Evolutionary conservation across 257 asterid species (phyloP).

Genomic region (Euphrasia confusa): DNA sequence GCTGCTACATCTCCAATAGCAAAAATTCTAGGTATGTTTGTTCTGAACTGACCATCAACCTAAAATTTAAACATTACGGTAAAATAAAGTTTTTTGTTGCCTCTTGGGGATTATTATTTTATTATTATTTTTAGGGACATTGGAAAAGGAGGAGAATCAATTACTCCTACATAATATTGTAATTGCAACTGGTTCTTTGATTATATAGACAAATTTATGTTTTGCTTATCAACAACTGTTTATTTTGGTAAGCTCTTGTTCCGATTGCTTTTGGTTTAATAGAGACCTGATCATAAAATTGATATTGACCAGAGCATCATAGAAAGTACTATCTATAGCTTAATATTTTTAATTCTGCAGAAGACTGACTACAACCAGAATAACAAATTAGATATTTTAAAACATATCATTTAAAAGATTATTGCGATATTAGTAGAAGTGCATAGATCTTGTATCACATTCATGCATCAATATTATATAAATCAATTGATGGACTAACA

Average conservation of each 20-base stretch:
- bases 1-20: conserved; percentile 98
- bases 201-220: not conserved
- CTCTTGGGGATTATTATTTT: not conserved
- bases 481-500: conserved; percentile 39
- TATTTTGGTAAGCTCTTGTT: conserved; percentile 1
- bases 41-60: conserved; percentile 93
- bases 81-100: not conserved
- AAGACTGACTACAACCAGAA: not conserved
- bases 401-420: conserved; percentile 2
- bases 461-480: not conserved
- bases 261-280: not conserved
- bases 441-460: not conserved
- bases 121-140: not conserved
- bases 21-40: conserved; percentile 78
- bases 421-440: conserved; percentile 14
- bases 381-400: conserved; percentile 1
- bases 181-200: not conserved
- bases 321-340: conserved; percentile 5
- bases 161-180: not conserved
- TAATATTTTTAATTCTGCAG: not conserved
- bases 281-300: conserved; percentile 4
- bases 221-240: conserved; percentile 7
- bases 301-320: conserved; percentile 2
- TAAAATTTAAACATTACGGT: conserved; percentile 31
- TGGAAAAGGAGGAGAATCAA: not conserved